Evolutionary conservation across 2,329 filamentous ascomycete genomes (phyloP), one percentile per base, ranked within the genome.

Genomic region (Talaromyces piceae): DNA sequence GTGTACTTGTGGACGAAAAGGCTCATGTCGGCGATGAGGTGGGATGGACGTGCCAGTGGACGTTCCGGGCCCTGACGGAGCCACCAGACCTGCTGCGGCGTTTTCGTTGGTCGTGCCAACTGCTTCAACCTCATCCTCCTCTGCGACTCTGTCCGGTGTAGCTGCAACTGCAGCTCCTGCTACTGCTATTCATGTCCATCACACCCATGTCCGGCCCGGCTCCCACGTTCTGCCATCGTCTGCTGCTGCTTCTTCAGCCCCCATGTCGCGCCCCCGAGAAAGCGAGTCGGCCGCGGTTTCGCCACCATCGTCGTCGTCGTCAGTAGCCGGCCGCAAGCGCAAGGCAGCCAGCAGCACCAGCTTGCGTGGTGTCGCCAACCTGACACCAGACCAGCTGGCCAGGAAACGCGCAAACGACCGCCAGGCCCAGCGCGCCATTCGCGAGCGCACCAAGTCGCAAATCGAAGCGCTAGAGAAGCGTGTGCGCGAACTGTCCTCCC

Each of bases 361-460:
- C 43, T 73, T 86, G 53, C 82, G 89, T 58, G 90, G 87, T 57
- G 90, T 95, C 51, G 88, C 89, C 57, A 91, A 87, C 62, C 77
- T 95, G 64, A 94, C 88, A 9, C 87, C 89, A 5, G 87, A 91
- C 55, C 91, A 95, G 70, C 80, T 95, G 53, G 88, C 86, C 26
- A 87, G 90, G 68, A 96, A 95, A 75, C 80, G 91, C 57, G 88
- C 88, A 62, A 95, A 95, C 79, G 88, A 94, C 66, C 83, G 88
- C 52, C 88, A 94, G 67, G 89, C 88, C 26, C 88, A 95, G 67
- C 80, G 88, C 45, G 88, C 87, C 33, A 93, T 94, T 54, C 79
- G 88, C 39, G 87, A 91, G 71, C 81, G 88, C 50, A 93, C 88
- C 25, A 88, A 85, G 70, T 80, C 82, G 52, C 86, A 87, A 67